Evolutionary conservation across 2,329 filamentous ascomycete genomes (phyloP), one percentile per base, ranked within the genome.

Genomic region (Nemania diffusa): DNA sequence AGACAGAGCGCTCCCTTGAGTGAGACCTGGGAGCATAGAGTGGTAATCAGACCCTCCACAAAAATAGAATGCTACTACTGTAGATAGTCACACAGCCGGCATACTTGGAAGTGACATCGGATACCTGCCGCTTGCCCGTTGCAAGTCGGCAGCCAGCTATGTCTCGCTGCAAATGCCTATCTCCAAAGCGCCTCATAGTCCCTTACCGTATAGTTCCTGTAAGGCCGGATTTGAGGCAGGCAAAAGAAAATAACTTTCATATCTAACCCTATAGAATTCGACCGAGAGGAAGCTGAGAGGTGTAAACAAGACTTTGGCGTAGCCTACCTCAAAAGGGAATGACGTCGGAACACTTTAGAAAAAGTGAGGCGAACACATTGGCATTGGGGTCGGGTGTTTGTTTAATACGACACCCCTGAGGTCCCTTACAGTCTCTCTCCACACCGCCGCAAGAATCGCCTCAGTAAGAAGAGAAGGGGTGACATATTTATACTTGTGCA

Each of bases 301-400:
- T 24, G n/a, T 26, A 55, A n/a, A 37, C 6, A n/a, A 6, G 34
- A 24, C 29, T 26, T 24, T 15, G 5, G 42, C n/a, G 48, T 44
- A 64, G 48, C 55, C 48, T 64, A 67, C 53, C 29, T 57, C 26
- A 20, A 42, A n/a, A 37, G 9, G 63, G 20, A 20, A 58, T 62
- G 58, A 58, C 53, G 29, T 58, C 37, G n/a, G 34, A 34, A 57
- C 27, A 7, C 11, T 5, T n/a, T 44, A 22, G 13, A 6, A 55
- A 67, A 60, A 67, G 60, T 67, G 64, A 67, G 64, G 64, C 64
- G 64, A 63, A 32, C 64, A 44, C 2, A 11, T 20, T 5, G 3
- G 53, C n/a, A n/a, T 62, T 65, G 57, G 62, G 62, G 57, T 50
- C n/a, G n/a, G n/a, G n/a, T n/a, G n/a, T n/a, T n/a, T n/a, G n/a